Conservation (phyloP, 345 rosid genomes). For the Hypericum androsaemum region DNA sequence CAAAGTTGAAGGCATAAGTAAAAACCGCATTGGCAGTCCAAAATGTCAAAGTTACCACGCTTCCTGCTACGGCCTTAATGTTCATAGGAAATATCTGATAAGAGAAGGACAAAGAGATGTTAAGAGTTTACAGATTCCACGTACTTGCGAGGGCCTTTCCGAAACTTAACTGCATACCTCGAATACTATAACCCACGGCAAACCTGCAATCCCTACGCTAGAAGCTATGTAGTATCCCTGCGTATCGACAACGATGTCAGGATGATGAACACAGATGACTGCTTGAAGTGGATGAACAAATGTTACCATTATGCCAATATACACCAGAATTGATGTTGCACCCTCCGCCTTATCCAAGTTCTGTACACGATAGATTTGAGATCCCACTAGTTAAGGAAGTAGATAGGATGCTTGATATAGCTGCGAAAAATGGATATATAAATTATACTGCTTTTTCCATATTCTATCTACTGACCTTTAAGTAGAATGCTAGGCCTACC, state of each 20-base stretch:
- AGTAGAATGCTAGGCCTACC: too few relatives aligned
- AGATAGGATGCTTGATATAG: too few relatives aligned
- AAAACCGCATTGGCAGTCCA: neutral
- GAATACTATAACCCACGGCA: neutral
- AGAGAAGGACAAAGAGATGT: neutral
- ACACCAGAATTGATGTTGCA: too few relatives aligned
- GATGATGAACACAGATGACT: neutral
- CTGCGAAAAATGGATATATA: too few relatives aligned
- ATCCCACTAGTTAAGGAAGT: too few relatives aligned
- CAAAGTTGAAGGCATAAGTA: neutral
- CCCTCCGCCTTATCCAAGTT: too few relatives aligned
- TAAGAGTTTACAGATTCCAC: too few relatives aligned
- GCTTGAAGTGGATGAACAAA: neutral
- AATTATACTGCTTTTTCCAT: too few relatives aligned
- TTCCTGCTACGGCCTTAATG: neutral
- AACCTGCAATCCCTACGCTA: neutral
- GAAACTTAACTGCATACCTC: neutral
- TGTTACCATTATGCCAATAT: too few relatives aligned
- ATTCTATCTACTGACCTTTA: too few relatives aligned
- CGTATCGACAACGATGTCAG: neutral
- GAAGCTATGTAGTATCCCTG: neutral
- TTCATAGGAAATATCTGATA: slow-evolving; percentile 1
- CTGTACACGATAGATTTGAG: too few relatives aligned
- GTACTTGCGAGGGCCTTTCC: too few relatives aligned
- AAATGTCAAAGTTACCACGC: neutral